These are phyloP conservation scores for Russula vinacea DNA, from an alignment of 768 basidiomycete genomes.

Conservation along the genomic window DNA sequence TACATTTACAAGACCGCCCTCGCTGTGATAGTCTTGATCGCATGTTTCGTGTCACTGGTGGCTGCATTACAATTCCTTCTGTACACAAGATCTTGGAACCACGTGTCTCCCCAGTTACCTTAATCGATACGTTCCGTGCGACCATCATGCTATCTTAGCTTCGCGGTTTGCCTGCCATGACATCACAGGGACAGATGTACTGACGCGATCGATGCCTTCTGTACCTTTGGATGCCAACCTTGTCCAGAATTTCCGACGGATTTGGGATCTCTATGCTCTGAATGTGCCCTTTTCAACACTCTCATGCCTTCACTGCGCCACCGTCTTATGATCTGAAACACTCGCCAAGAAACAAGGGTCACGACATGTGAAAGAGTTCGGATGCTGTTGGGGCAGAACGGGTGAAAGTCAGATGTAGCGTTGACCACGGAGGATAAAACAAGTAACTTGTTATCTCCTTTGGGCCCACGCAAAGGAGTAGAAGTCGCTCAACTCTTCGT, in stretches of 20 bases:
- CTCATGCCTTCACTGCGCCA: neutral
- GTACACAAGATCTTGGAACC: neutral
- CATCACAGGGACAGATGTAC: conserved; percentile 16
- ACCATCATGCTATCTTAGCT: neutral
- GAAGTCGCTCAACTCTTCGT: conserved; percentile 15
- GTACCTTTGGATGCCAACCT: conserved; percentile 18
- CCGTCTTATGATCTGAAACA: neutral
- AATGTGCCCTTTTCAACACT: neutral
- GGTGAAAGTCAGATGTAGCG: neutral
- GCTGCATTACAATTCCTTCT: conserved; percentile 1
- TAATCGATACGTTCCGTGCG: neutral
- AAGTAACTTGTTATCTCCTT: conserved; percentile 17
- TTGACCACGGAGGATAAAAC: neutral
- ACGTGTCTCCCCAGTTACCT: neutral
- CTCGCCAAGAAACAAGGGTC: neutral
- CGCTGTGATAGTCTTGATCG: neutral
- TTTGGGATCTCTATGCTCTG: conserved; percentile 1
- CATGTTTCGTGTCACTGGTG: neutral
- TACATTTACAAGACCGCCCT: neutral
- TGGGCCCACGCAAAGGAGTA: conserved; percentile 11
- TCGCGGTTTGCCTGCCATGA: conserved; percentile 5
- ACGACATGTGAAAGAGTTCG: neutral
- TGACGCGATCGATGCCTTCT: conserved; percentile 11
- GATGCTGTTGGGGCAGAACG: neutral
- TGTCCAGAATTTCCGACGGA: neutral